A percentile compares a stretch with the other conserved stretches of the same genome.
Evolutionary conservation across 2,329 filamentous ascomycete genomes (phyloP).

Genomic region (Fusarium sp.): DNA sequence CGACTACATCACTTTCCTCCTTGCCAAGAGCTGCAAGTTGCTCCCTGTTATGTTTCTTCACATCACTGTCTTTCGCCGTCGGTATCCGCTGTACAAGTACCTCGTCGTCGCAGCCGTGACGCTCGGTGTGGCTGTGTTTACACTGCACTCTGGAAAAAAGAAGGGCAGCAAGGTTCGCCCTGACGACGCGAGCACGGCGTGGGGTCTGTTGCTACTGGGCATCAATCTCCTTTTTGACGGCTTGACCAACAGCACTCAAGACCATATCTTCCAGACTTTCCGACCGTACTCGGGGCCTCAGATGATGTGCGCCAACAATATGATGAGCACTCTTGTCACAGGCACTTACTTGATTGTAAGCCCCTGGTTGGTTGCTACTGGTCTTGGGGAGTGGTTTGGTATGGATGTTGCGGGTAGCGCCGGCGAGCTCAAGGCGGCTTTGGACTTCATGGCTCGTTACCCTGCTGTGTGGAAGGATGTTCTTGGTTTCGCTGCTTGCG

Average conservation of each 20-base stretch:
- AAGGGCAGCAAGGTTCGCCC: slow-evolving; percentile 55
- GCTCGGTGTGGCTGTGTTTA: slow-evolving; percentile 93
- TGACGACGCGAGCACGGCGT: slow-evolving; percentile 72
- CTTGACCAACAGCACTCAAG: slow-evolving; percentile 95
- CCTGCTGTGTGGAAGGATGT: slow-evolving; percentile 89
- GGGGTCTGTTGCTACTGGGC: slow-evolving; percentile 84
- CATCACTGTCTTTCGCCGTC: slow-evolving; percentile 87
- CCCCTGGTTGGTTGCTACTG: slow-evolving; percentile 81
- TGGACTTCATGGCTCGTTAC: slow-evolving; percentile 83
- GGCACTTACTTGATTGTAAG: slow-evolving; percentile 80
- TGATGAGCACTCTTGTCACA: slow-evolving; percentile 86
- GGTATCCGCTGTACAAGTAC: slow-evolving; percentile 97
- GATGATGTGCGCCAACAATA: slow-evolving; percentile 99
- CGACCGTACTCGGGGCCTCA: slow-evolving; percentile 89
- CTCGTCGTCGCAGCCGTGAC: slow-evolving; percentile 92
- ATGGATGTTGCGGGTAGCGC: slow-evolving; percentile 74
- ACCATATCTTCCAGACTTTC: slow-evolving; percentile 88
- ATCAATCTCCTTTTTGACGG: slow-evolving; percentile 97
- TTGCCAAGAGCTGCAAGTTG: slow-evolving; percentile 98
- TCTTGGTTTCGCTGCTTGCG: slow-evolving; percentile 88
- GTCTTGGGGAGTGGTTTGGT: slow-evolving; percentile 73
- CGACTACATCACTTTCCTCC: slow-evolving; percentile 97
- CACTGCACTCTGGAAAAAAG: slow-evolving; percentile 79
- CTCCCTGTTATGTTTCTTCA: slow-evolving; percentile 99
- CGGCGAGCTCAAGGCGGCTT: slow-evolving; percentile 83